These are phyloP conservation scores for Shiraia sp. DNA, from an alignment of 2,329 filamentous ascomycete genomes.

Conservation along the genomic window DNA sequence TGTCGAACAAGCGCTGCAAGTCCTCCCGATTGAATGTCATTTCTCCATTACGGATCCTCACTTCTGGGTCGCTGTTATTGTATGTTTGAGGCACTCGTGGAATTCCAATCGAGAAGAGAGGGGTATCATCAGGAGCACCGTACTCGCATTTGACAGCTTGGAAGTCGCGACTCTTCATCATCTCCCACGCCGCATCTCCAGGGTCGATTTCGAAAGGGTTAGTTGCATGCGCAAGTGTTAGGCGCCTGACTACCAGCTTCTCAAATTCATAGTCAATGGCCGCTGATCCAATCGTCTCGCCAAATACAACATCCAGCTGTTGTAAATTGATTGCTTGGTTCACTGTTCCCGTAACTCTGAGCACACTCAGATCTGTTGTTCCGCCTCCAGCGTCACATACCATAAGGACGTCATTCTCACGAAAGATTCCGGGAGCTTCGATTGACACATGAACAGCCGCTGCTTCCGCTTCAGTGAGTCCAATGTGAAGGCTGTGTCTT, in stretches of 20 bases:
- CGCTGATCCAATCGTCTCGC: slow-evolving; percentile 48
- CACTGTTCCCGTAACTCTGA: slow-evolving; percentile 37
- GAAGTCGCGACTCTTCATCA: slow-evolving; percentile 47
- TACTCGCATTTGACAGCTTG: slow-evolving; percentile 48
- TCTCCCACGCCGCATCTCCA: slow-evolving; percentile 45
- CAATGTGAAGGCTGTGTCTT: slow-evolving; percentile 48
- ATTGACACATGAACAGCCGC: slow-evolving; percentile 55
- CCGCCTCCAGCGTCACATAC: slow-evolving; percentile 58
- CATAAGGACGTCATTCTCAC: slow-evolving; percentile 50
- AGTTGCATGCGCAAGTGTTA: slow-evolving; percentile 32
- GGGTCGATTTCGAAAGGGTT: slow-evolving; percentile 33
- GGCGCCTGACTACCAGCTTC: slow-evolving; percentile 33
- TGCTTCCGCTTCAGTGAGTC: slow-evolving; percentile 59
- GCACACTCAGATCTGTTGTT: slow-evolving; percentile 49
- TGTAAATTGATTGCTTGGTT: slow-evolving; percentile 33
- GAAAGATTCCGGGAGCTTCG: slow-evolving; percentile 41
- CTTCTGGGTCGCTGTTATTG: slow-evolving; percentile 32
- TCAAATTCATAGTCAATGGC: slow-evolving; percentile 48
- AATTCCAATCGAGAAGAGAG: slow-evolving; percentile 42
- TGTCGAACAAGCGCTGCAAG: slow-evolving; percentile 41
- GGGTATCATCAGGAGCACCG: slow-evolving; percentile 42
- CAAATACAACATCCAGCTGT: slow-evolving; percentile 45
- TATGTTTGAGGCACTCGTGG: slow-evolving; percentile 38
- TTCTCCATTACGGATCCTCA: slow-evolving; percentile 38
- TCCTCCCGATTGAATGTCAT: slow-evolving; percentile 41